Base-by-base conservation (phyloP, 306 rosid species). In the Medicago ruthenica region DNA sequence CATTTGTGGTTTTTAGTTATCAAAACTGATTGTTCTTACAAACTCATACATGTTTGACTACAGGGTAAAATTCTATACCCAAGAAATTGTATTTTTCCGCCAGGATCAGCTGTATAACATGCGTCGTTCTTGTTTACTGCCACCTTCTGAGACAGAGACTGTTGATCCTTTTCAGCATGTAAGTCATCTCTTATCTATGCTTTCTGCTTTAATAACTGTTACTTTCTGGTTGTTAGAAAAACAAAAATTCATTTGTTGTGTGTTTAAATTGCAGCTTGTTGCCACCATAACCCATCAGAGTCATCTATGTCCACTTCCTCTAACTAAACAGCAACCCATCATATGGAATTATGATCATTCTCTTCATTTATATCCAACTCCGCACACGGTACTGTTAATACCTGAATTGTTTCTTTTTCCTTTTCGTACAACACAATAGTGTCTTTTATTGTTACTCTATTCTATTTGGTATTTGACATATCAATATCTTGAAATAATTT, bases 261-360 rank as follows among this genome's bases (percentile, higher is more conserved):
- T 57, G 70, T 81, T 83, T 77, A 69, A 67, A 24, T 84, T 83
- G 85, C 97, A 95, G 98, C 93, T 92, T 83, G 96, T 95, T 68
- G 98, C 98, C 53, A 92, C 98, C 82, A 90, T 95, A 81, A 84
- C 95, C 70, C 97, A 95, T 77, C 97, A 95, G 87, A 90, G 97
- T 79, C 98, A 95, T 90, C 98, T 92, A 63, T 92, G 97, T 63
- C 97, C 98, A 24, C 92, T 92, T 40, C 93, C 98, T 73, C 87
- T 92, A 66, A 74, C 71, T 37, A 90, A 86, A 36, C 31, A 27
- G 31, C 96, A 92, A 84, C 97, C 96, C 41, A 89, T 95, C 74
- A 81, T 92, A 74, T 95, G 98, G 98, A 95, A 92, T 76, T 92
- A 89, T 37, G 97, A 95, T 75, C 97, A 95, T 67, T 71, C 84